phyloP scores from a whole-genome alignment of 345 rosid genomes.

The Punica granatum region DNA sequence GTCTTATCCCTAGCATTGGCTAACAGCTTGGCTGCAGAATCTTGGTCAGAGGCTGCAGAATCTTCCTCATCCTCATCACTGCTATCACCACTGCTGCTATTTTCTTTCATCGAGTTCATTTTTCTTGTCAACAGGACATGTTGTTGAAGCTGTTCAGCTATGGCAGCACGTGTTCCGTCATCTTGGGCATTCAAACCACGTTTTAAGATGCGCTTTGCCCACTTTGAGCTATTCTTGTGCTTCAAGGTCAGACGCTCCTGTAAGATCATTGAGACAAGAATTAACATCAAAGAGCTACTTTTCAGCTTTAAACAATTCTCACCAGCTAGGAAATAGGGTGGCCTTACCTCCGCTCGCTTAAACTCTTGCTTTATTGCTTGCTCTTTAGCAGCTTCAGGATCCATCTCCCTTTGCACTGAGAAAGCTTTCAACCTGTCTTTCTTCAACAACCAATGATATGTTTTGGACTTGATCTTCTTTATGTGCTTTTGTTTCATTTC shows the following conservation, averaged over 20 bases:
- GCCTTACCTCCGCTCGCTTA: slow-evolving; percentile 67
- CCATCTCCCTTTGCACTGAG: slow-evolving; percentile 43
- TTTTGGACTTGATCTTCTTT: slow-evolving; percentile 87
- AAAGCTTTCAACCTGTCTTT: slow-evolving; percentile 50
- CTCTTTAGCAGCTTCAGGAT: slow-evolving; percentile 83
- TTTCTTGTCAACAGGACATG: slow-evolving; percentile 77
- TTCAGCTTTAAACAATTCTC: not conserved
- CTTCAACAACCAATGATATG: slow-evolving; percentile 66
- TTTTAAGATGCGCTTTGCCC: slow-evolving; percentile 64
- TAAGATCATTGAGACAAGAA: slow-evolving; percentile 11
- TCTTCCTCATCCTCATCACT: slow-evolving; percentile 62
- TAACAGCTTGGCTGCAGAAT: slow-evolving; percentile 43
- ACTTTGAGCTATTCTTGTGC: slow-evolving; percentile 78
- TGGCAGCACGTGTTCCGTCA: slow-evolving; percentile 77
- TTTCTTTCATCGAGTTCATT: slow-evolving; percentile 59
- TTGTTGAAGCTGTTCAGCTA: slow-evolving; percentile 75
- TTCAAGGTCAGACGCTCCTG: slow-evolving; percentile 79
- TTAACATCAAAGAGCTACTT: not conserved
- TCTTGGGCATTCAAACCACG: slow-evolving; percentile 72
- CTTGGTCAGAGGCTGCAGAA: slow-evolving; percentile 46
- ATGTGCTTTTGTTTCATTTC: slow-evolving; percentile 75
- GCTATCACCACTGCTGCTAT: slow-evolving; percentile 41
- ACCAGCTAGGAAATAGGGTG: not conserved
- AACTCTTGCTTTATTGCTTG: slow-evolving; percentile 66
- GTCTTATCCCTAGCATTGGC: slow-evolving; percentile 73